Percentiles rank a stretch among this genome's conserved stretches.
These are phyloP conservation scores for Nemania sp. DNA, from an alignment of 2,329 filamentous ascomycete genomes.

Conservation along the genomic window DNA sequence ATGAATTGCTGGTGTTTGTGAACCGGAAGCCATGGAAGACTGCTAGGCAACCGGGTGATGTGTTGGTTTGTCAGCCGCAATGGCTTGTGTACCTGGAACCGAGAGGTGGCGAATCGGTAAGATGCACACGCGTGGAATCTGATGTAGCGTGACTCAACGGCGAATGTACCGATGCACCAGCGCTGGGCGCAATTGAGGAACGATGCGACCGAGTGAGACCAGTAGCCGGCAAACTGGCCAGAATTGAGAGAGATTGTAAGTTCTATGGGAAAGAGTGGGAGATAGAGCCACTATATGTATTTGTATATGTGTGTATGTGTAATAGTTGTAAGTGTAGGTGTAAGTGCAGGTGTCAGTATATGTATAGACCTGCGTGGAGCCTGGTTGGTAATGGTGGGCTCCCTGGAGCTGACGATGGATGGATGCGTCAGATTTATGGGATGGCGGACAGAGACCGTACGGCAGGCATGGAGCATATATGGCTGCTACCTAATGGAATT, in stretches of 20 bases:
- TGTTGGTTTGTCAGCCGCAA: slow-evolving; percentile 38
- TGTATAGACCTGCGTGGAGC: not conserved
- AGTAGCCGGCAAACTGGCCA: not conserved
- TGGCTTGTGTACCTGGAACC: slow-evolving; percentile 23
- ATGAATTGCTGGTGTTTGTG: slow-evolving; percentile 20
- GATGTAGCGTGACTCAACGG: slow-evolving; percentile 34
- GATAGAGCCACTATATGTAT: not conserved
- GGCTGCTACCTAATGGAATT: not conserved
- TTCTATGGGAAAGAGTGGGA: too few species aligned
- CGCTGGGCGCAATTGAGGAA: slow-evolving; percentile 23
- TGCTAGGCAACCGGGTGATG: slow-evolving; percentile 28
- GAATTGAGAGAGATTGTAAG: not conserved
- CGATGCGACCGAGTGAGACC: slow-evolving; percentile 5
- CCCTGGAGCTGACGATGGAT: slow-evolving; percentile 18
- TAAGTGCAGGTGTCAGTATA: not conserved
- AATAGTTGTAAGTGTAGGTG: not conserved
- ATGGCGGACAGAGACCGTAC: not conserved
- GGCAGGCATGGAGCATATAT: not conserved
- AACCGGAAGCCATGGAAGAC: slow-evolving; percentile 27
- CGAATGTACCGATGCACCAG: slow-evolving; percentile 9
- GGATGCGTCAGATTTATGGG: slow-evolving; percentile 21
- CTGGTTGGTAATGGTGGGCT: slow-evolving; percentile 18
- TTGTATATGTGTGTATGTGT: not conserved
- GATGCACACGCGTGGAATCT: slow-evolving; percentile 28
- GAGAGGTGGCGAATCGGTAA: slow-evolving; percentile 34